Evolutionary conservation across 345 rosid genomes (phyloP), one percentile per base, ranked within the genome.

Genomic region (Gossypioides kirkii): DNA sequence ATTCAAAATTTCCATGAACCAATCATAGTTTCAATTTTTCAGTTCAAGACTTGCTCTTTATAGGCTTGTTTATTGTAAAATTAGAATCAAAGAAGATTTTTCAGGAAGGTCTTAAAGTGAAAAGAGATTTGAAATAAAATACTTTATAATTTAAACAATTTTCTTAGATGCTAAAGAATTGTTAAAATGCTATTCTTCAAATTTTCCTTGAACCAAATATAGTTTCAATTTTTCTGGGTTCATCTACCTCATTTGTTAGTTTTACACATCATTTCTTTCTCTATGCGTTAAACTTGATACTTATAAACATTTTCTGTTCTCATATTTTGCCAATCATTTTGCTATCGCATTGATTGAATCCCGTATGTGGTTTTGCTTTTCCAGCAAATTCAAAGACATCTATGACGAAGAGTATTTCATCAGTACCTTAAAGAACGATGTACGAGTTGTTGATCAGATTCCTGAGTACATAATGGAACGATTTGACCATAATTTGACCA

Each of bases 401-500:
- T 93, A 91, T 63, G 95, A 96, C 74, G 93, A 93, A 82, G 98
- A 93, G 11, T 90, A 73, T 80, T 96, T 96, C 75, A 80, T 89
- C 72, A 83, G 43, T 73, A 59, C 85, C 74, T 89, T 93, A 84
- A 82, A 85, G 73, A 91, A 93, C 85, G 96, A 88, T 45, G 98
- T 96, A 65, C 87, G 83, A 76, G 91, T 96, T 70, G 95, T 93
- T 67, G 82, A 90, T 82, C 80, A 80, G 76, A 89, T 96, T 84
- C 99, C 98, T 66, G 96, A 76, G 61, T 93, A 91, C 69, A 67
- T 93, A 74, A 96, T 93, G 99, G 99, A 93, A 77, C 96, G 99
- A 45, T 96, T 90, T 90, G 97, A 90, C 86, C 66, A 73, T 76
- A 93, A 93, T 73, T 77, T 96, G 91, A 86, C 84, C 76, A 91